Evolutionary conservation across 1,284 basidiomycete genomes (phyloP).

Genomic region (Trichosporon sp.): DNA sequence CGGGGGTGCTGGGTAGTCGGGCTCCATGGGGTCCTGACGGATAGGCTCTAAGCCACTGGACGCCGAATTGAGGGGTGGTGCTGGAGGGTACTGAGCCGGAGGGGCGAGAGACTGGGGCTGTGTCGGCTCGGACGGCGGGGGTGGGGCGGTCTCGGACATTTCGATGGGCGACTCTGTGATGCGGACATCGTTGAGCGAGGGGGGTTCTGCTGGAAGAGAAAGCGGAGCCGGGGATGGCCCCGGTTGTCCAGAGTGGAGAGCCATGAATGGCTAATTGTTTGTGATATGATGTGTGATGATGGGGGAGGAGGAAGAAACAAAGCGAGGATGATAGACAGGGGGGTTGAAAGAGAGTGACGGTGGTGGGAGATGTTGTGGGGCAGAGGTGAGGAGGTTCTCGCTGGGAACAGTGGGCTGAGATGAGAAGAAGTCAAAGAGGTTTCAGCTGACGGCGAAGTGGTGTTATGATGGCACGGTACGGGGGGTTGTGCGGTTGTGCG

Average conservation of each 20-base stretch:
- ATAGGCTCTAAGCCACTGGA: not conserved
- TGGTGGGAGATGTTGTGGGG: not conserved
- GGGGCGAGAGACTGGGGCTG: not conserved
- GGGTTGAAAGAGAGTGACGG: not conserved
- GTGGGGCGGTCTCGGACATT: not conserved
- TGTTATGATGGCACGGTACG: not conserved
- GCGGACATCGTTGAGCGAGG: not conserved
- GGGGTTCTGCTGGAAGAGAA: not conserved
- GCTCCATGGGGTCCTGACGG: slow-evolving; percentile 4
- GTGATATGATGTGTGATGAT: not conserved
- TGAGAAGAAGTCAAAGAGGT: not conserved
- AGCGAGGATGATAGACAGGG: not conserved
- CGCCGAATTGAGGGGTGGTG: not conserved
- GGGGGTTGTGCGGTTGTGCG: not conserved
- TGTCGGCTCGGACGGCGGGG: not conserved
- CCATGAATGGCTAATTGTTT: not conserved
- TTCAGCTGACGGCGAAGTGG: not conserved
- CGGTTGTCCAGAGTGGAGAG: not conserved
- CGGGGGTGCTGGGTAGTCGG: not conserved
- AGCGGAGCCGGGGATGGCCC: not conserved
- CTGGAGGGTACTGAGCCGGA: not conserved
- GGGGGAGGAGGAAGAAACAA: not conserved
- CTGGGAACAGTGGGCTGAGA: not conserved
- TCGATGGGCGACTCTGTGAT: not conserved
- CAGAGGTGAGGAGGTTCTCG: not conserved